Evolutionary conservation across 2,329 filamentous ascomycete genomes (phyloP).

Genomic region (Monosporascus sp.): DNA sequence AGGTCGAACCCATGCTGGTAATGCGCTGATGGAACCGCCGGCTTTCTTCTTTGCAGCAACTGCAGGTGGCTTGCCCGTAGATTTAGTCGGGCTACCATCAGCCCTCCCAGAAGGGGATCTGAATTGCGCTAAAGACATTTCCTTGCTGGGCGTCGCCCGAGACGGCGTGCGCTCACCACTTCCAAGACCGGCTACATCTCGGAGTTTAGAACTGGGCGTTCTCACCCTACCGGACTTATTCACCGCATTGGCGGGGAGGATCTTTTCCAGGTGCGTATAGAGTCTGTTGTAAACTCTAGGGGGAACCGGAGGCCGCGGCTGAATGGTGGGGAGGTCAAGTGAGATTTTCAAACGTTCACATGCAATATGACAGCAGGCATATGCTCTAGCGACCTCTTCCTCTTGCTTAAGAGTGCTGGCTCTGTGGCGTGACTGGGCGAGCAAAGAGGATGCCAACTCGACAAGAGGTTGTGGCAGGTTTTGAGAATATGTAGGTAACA

Average conservation of each 20-base stretch:
- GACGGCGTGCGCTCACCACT: conserved; percentile 33
- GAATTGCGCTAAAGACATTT: conserved; percentile 37
- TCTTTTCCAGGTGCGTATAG: conserved; percentile 72
- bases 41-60: conserved; percentile 26
- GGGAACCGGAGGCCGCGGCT: conserved; percentile 70
- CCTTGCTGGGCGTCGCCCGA: conserved; percentile 42
- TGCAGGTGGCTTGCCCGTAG: conserved; percentile 28
- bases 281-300: conserved; percentile 80
- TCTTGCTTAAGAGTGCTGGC: conserved; percentile 75
- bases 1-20: conserved; percentile 65
- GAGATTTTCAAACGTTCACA: conserved; percentile 76
- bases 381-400: conserved; percentile 80
- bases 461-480: conserved; percentile 64
- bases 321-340: conserved; percentile 71
- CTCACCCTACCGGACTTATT: conserved; percentile 18
- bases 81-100: conserved; percentile 38
- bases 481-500: conserved; percentile 68
- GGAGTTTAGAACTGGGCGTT: conserved; percentile 31
- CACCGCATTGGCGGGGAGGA: conserved; percentile 44
- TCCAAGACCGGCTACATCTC: conserved; percentile 26
- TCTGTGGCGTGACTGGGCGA: conserved; percentile 74
- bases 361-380: conserved; percentile 83
- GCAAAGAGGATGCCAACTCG: conserved; percentile 65
- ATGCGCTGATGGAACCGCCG: conserved; percentile 20
- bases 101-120: conserved; percentile 34